Conservation (phyloP, 2,329 filamentous ascomycete genomes). For the Coniochaeta pulveracea region DNA sequence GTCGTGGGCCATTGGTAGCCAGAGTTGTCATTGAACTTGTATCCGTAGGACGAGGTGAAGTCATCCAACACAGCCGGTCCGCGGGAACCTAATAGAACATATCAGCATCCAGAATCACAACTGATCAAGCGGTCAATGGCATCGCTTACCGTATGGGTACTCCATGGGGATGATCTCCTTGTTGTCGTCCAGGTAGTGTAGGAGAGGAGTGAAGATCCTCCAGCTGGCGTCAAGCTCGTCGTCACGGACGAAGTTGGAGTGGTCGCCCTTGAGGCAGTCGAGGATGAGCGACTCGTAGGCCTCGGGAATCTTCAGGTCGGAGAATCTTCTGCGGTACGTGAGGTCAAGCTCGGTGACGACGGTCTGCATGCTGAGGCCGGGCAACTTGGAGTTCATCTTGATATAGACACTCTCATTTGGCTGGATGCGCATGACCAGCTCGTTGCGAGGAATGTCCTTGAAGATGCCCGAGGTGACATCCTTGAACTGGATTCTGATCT, state of each 20-base stretch:
- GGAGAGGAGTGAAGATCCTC: slow-evolving; percentile 94
- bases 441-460: slow-evolving; percentile 98
- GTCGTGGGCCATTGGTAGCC: slow-evolving; percentile 92
- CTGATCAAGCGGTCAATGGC: not conserved
- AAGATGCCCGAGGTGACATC: slow-evolving; percentile 99
- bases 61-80: slow-evolving; percentile 94
- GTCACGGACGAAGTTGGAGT: slow-evolving; percentile 98
- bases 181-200: slow-evolving; percentile 98
- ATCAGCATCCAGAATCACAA: slow-evolving; percentile 6
- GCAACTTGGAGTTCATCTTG: slow-evolving; percentile 99
- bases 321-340: slow-evolving; percentile 96
- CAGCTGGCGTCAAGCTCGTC: slow-evolving; percentile 95
- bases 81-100: slow-evolving; percentile 61
- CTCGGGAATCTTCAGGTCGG: slow-evolving; percentile 97
- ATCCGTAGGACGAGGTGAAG: slow-evolving; percentile 95
- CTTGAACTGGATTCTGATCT: slow-evolving; percentile 98
- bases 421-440: slow-evolving; percentile 97
- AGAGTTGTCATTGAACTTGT: slow-evolving; percentile 95
- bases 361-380: slow-evolving; percentile 97
- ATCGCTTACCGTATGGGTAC: slow-evolving; percentile 83
- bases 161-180: slow-evolving; percentile 99
- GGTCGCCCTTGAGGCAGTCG: slow-evolving; percentile 95
- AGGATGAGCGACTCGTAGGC: slow-evolving; percentile 97
- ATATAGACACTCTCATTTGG: slow-evolving; percentile 99
- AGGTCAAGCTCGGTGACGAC: slow-evolving; percentile 97